Evolutionary conservation across 1,284 basidiomycete genomes (phyloP).

Genomic region (Malassezia caprae): DNA sequence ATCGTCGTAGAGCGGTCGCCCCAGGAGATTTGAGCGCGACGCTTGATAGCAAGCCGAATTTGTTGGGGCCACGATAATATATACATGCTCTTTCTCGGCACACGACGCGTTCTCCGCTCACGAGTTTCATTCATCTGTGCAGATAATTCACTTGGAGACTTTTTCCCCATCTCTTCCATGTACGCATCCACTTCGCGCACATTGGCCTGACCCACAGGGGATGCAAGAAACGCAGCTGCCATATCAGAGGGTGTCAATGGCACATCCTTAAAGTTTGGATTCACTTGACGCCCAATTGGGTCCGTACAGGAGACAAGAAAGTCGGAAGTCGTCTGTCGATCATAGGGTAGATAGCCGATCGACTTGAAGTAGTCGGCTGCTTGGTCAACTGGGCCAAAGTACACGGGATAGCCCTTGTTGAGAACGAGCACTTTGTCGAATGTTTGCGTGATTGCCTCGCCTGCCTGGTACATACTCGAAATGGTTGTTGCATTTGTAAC

Average conservation of each 20-base stretch:
- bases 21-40: conserved; percentile 60
- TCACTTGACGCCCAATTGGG: conserved; percentile 47
- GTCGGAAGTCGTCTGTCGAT: conserved; percentile 48
- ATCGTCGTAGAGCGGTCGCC: conserved; percentile 53
- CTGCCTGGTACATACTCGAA: conserved; percentile 38
- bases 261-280: conserved; percentile 39
- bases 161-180: conserved; percentile 11
- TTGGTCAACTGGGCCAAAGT: conserved; percentile 29
- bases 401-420: conserved; percentile 42
- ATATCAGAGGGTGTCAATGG: conserved; percentile 34
- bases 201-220: conserved; percentile 21
- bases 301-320: conserved; percentile 50
- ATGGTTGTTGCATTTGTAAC: conserved; percentile 22
- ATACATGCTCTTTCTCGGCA: conserved; percentile 23
- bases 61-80: conserved; percentile 50
- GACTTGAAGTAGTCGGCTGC: conserved; percentile 31
- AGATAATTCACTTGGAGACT: neutral
- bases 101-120: conserved; percentile 24
- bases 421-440: conserved; percentile 43
- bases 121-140: conserved; percentile 11
- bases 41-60: conserved; percentile 58
- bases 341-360: conserved; percentile 48
- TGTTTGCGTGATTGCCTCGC: conserved; percentile 29
- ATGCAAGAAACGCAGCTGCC: conserved; percentile 24
- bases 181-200: conserved; percentile 24